phyloP scores from a whole-genome alignment of 306 rosid species.

The Sechiopsis laciniata region DNA sequence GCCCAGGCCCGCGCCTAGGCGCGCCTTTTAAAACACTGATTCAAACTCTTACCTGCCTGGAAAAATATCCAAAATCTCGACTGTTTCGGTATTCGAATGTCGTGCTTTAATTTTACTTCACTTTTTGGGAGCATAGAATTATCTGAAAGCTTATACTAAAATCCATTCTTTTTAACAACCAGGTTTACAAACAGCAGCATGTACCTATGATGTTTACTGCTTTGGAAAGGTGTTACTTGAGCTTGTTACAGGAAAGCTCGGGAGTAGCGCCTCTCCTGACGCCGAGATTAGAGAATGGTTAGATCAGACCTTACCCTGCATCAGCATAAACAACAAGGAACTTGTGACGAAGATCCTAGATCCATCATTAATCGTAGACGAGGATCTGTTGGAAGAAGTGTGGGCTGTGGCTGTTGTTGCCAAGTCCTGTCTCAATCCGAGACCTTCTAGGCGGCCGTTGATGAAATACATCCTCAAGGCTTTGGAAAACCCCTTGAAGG shows the following conservation, averaged over 20 bases:
- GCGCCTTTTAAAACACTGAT: too few species aligned
- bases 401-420: slow-evolving; percentile 98
- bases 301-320: slow-evolving; percentile 51
- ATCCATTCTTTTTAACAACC: slow-evolving; percentile 24
- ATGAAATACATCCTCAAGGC: slow-evolving; percentile 86
- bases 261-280: slow-evolving; percentile 65
- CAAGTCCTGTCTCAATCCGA: slow-evolving; percentile 83
- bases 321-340: slow-evolving; percentile 76
- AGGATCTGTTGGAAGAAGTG: slow-evolving; percentile 90
- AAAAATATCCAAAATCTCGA: background rate
- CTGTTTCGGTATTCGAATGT: background rate
- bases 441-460: slow-evolving; percentile 75
- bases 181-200: slow-evolving; percentile 61
- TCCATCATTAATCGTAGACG: slow-evolving; percentile 74
- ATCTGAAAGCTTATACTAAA: background rate
- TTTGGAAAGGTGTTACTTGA: slow-evolving; percentile 90
- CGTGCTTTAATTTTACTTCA: background rate
- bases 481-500: slow-evolving; percentile 83
- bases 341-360: slow-evolving; percentile 69
- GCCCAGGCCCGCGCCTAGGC: too few species aligned
- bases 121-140: background rate
- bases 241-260: slow-evolving; percentile 76
- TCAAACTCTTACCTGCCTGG: background rate
- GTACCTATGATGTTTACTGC: slow-evolving; percentile 86
- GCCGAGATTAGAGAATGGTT: slow-evolving; percentile 50